Percentiles rank a stretch among this genome's conserved stretches.
Conservation (phyloP, 2,329 filamentous ascomycete species). For the Teratosphaeria nubilosa region DNA sequence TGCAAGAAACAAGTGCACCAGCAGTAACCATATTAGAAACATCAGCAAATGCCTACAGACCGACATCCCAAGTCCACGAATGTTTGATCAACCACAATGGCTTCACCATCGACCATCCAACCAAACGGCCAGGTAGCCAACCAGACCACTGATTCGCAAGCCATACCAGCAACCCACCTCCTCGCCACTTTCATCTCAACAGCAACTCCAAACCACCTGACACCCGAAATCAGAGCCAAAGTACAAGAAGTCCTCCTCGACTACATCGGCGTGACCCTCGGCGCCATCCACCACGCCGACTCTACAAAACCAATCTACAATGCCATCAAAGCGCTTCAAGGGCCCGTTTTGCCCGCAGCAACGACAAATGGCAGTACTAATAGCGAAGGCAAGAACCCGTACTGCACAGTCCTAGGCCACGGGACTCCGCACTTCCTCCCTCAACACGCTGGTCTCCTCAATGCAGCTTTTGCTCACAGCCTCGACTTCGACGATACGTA, state of each 20-base stretch:
- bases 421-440: conserved; percentile 24
- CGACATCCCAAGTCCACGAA: not conserved
- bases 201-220: conserved; percentile 12
- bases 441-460: conserved; percentile 33
- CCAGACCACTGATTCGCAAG: not conserved
- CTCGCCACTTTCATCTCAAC: conserved; percentile 18
- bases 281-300: conserved; percentile 16
- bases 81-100: not conserved
- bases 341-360: conserved; percentile 2
- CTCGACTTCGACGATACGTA: conserved; percentile 40
- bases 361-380: not conserved
- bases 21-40: no score
- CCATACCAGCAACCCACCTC: conserved; percentile 16
- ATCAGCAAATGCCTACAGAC: not conserved
- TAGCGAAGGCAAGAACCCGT: not conserved
- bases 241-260: conserved; percentile 24
- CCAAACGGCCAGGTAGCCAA: not conserved
- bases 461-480: conserved; percentile 34
- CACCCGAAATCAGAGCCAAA: conserved; percentile 12
- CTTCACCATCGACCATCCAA: not conserved
- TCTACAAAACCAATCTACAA: conserved; percentile 19
- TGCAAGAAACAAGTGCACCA: not conserved
- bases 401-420: conserved; percentile 27
- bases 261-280: conserved; percentile 20
- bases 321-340: conserved; percentile 18